Percentiles rank a stretch among this genome's conserved stretches.
Evolutionary conservation across 768 basidiomycete species (phyloP).

Genomic region (Tephrocybe rancida): DNA sequence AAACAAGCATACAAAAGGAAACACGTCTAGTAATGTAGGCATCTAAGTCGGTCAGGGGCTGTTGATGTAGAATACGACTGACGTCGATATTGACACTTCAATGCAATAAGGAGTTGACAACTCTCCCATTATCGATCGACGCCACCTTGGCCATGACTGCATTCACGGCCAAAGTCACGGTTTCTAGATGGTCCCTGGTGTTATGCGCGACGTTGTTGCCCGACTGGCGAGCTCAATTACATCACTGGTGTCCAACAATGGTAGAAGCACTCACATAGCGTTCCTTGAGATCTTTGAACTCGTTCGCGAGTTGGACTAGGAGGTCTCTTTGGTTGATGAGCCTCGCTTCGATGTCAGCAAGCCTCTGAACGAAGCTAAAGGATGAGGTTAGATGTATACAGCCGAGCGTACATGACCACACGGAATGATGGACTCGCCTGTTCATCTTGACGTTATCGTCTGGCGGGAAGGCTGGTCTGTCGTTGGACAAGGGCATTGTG

Average conservation of each 20-base stretch:
- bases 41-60: too few relatives aligned
- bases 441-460: conserved; percentile 3
- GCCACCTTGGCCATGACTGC: conserved; percentile 6
- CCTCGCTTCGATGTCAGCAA: conserved; percentile 6
- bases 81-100: too few relatives aligned
- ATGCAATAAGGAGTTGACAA: conserved; percentile 1
- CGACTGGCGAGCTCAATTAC: neutral
- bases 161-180: conserved; percentile 3
- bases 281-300: conserved; percentile 3
- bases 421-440: neutral
- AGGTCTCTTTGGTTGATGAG: conserved; percentile 6
- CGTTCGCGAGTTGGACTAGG: neutral
- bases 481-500: conserved; percentile 1
- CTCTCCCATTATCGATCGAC: neutral
- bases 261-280: conserved; percentile 2
- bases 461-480: conserved; percentile 5
- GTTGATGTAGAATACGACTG: too few relatives aligned
- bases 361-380: conserved; percentile 1
- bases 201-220: neutral
- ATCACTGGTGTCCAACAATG: neutral
- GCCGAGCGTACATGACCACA: too few relatives aligned
- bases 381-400: neutral
- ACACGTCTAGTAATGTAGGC: too few relatives aligned
- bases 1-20: too few relatives aligned
- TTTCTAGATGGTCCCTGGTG: conserved; percentile 1